phyloP scores from a whole-genome alignment of 2,329 filamentous ascomycete genomes.

The Penicillium rolfsii region DNA sequence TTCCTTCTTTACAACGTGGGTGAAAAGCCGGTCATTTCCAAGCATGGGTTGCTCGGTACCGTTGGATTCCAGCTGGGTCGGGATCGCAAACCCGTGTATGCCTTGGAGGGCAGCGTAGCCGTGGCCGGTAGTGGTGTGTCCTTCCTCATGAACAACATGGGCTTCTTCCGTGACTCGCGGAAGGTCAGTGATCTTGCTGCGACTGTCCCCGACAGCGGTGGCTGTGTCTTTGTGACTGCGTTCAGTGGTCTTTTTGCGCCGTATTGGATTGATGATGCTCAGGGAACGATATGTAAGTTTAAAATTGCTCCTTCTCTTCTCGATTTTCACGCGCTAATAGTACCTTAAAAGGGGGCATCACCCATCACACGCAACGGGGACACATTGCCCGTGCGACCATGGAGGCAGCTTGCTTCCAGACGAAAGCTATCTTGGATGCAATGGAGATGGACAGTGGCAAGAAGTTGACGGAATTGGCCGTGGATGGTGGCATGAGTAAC shows the following conservation, averaged over 20 bases:
- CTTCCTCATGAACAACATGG: conserved; percentile 68
- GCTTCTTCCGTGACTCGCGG: conserved; percentile 61
- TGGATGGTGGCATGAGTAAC: conserved; percentile 87
- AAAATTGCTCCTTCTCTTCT: neutral
- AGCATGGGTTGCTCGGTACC: conserved; percentile 78
- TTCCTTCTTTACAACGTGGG: conserved; percentile 90
- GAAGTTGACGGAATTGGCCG: conserved; percentile 74
- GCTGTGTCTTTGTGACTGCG: conserved; percentile 84
- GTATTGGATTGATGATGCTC: conserved; percentile 94
- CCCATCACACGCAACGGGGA: conserved; percentile 79
- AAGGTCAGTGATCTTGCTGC: conserved; percentile 67
- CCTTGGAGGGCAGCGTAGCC: conserved; percentile 80
- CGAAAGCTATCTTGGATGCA: conserved; percentile 86
- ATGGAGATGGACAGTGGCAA: conserved; percentile 87
- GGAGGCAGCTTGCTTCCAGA: conserved; percentile 90
- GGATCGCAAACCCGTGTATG: conserved; percentile 70
- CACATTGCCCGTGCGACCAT: conserved; percentile 88
- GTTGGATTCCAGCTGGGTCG: conserved; percentile 79
- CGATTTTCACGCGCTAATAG: neutral
- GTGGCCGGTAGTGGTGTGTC: conserved; percentile 81
- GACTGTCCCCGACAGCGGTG: conserved; percentile 74
- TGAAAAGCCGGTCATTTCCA: conserved; percentile 79
- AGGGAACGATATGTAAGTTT: conserved; percentile 75
- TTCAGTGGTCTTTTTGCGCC: conserved; percentile 90
- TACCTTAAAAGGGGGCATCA: conserved; percentile 68